Percentiles rank a stretch among this genome's conserved stretches.
Conservation (phyloP, 495 filamentous ascomycete genomes). For the Daldinia caldariorum region DNA sequence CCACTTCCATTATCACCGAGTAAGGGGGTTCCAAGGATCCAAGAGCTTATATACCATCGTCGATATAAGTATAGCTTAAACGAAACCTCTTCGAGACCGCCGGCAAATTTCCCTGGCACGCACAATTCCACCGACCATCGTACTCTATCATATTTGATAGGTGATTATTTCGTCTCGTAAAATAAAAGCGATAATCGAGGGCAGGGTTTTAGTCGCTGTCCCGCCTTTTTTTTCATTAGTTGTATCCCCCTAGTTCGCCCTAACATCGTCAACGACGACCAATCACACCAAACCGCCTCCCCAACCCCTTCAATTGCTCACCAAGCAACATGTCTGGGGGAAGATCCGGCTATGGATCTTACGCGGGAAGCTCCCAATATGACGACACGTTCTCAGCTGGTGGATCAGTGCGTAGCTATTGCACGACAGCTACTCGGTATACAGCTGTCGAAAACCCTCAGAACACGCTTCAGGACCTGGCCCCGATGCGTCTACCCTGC, state of each 20-base stretch:
- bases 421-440: constrained; percentile 20
- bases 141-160: constrained; percentile 19
- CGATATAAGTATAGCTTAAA: neutral
- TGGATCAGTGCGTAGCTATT: neutral
- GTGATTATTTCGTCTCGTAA: constrained; percentile 4
- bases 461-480: neutral
- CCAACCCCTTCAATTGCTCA: neutral
- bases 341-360: neutral
- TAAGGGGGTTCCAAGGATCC: neutral
- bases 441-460: neutral
- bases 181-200: neutral
- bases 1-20: constrained; percentile 8
- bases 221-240: constrained; percentile 10
- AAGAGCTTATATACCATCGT: neutral
- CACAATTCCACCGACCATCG: constrained; percentile 1
- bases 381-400: constrained; percentile 8
- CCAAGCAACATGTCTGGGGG: neutral
- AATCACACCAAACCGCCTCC: neutral
- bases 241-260: neutral
- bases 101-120: neutral
- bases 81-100: constrained; percentile 3
- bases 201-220: constrained; percentile 3
- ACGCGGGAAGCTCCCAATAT: neutral
- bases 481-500: constrained; percentile 48
- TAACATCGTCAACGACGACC: constrained; percentile 11